Percentiles rank a stretch among this genome's conserved stretches.
phyloP scores from a whole-genome alignment of 495 filamentous ascomycete genomes.

The Delitschia confertaspora region DNA sequence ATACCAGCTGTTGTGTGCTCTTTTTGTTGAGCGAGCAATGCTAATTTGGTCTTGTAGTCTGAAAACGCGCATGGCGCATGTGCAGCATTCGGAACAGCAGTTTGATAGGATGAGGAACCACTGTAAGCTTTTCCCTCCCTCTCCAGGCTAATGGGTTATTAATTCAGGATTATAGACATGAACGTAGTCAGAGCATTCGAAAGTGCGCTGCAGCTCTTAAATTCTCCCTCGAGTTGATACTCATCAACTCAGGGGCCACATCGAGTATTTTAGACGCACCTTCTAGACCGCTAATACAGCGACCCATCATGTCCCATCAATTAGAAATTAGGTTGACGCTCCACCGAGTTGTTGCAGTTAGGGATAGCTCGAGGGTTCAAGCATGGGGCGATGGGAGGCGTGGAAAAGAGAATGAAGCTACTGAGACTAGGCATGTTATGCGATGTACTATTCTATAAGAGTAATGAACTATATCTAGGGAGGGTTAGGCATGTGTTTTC shows the following conservation, averaged over 20 bases:
- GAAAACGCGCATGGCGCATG: slow-evolving; percentile 65
- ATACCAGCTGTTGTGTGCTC: not conserved
- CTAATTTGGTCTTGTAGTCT: slow-evolving; percentile 40
- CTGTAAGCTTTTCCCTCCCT: slow-evolving; percentile 42
- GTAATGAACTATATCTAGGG: too few species aligned
- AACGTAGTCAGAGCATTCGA: slow-evolving; percentile 76
- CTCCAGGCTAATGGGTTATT: not conserved
- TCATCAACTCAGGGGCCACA: slow-evolving; percentile 13
- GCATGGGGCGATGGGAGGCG: too few species aligned
- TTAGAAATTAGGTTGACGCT: too few species aligned
- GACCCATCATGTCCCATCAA: too few species aligned
- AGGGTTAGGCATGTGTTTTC: too few species aligned
- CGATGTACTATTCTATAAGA: too few species aligned
- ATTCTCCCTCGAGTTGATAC: slow-evolving; percentile 13
- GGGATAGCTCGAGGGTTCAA: too few species aligned
- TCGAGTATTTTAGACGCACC: too few species aligned
- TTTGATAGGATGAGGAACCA: slow-evolving; percentile 65
- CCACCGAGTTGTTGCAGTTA: too few species aligned
- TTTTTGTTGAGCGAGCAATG: not conserved
- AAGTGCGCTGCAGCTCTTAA: slow-evolving; percentile 61
- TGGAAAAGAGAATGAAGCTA: too few species aligned
- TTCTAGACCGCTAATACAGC: too few species aligned
- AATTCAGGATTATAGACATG: slow-evolving; percentile 43
- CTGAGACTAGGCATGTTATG: too few species aligned
- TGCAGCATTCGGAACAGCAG: slow-evolving; percentile 57